These are phyloP conservation scores for Cydonia oblonga DNA, from an alignment of 331 rosid genomes.

Conservation along the genomic window DNA sequence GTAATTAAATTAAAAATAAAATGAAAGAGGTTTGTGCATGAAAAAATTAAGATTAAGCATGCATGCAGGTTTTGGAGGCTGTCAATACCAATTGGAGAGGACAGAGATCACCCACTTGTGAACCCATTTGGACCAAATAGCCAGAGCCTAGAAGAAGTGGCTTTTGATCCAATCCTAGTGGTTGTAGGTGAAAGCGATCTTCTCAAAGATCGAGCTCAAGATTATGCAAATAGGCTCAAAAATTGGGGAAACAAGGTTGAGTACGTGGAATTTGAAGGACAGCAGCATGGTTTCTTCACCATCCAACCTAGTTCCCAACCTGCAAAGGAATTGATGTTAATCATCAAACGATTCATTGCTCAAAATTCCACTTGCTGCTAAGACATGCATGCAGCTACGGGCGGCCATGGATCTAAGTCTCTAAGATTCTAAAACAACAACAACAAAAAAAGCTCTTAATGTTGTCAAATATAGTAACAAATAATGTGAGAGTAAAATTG, in stretches of 20 bases:
- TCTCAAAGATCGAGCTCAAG: constrained; percentile 54
- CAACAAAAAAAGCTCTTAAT: no score
- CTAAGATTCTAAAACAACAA: no score
- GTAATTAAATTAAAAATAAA: no score
- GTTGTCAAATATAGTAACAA: no score
- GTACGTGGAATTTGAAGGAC: constrained; percentile 58
- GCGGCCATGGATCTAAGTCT: no score
- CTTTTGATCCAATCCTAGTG: constrained; percentile 54
- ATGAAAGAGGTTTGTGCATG: no score
- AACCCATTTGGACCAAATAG: constrained; percentile 62
- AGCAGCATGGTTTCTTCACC: constrained; percentile 79
- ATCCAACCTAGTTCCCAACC: constrained; percentile 49
- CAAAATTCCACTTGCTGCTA: constrained; percentile 9
- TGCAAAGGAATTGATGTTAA: constrained; percentile 37
- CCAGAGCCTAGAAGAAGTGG: constrained; percentile 33
- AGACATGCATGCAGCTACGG: no score
- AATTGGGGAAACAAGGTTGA: constrained; percentile 50
- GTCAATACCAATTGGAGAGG: constrained; percentile 51
- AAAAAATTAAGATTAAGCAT: no score
- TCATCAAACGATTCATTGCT: constrained; percentile 38
- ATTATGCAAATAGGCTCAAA: constrained; percentile 46
- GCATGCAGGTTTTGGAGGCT: constrained; percentile 71
- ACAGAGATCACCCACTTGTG: constrained; percentile 60
- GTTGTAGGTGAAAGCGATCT: constrained; percentile 57
- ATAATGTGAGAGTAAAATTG: no score